phyloP scores from a whole-genome alignment of 1,139 yeast species.

The Magnusiomyces magnusii region DNA sequence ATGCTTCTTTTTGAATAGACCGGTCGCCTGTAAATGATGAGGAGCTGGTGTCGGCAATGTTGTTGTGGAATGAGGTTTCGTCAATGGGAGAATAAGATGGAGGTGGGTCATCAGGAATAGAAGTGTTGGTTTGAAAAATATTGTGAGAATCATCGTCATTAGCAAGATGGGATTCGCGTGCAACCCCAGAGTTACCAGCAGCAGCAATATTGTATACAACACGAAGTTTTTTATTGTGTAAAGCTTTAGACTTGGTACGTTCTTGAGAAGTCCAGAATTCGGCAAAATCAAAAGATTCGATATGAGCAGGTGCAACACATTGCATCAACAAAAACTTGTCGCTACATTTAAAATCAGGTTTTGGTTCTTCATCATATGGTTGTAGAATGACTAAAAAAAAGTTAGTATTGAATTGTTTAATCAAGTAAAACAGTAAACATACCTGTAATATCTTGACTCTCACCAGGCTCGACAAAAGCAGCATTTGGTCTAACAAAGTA shows the following conservation, averaged over 20 bases:
- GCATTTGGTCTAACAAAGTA: constrained; percentile 97
- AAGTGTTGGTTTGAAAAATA: background rate
- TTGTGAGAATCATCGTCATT: background rate
- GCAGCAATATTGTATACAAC: constrained; percentile 1
- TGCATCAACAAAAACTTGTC: constrained; percentile 8
- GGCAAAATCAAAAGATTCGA: background rate
- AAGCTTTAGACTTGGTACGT: background rate
- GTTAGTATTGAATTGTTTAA: background rate
- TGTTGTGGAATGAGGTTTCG: background rate
- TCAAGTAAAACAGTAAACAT: constrained; percentile 6
- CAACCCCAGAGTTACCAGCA: background rate
- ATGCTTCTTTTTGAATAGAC: too few species aligned
- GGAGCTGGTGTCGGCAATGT: background rate
- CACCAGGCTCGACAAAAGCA: constrained; percentile 68
- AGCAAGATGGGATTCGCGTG: background rate
- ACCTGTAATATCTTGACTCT: constrained; percentile 58
- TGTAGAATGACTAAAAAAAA: constrained; percentile 2
- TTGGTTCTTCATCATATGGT: constrained; percentile 6
- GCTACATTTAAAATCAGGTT: background rate
- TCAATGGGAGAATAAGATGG: background rate
- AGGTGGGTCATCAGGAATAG: background rate
- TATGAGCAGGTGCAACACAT: constrained; percentile 2
- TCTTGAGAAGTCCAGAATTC: constrained; percentile 7
- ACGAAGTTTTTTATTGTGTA: constrained; percentile 3
- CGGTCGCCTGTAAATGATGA: background rate